These are phyloP conservation scores for Fusarium algeriense DNA, from an alignment of 2,329 filamentous ascomycete species.

Conservation along the genomic window DNA sequence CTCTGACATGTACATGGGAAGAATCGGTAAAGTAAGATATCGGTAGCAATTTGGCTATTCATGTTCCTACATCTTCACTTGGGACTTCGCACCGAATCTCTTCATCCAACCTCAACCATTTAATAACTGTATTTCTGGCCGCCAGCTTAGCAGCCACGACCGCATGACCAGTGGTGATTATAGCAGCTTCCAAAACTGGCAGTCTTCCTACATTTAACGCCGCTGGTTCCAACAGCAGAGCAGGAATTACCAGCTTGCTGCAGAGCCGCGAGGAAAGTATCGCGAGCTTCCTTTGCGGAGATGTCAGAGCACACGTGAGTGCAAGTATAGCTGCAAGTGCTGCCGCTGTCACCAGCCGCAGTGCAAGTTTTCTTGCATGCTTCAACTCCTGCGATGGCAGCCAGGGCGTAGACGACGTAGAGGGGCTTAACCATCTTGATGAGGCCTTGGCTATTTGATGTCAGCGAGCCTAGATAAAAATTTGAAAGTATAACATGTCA, in stretches of 20 bases:
- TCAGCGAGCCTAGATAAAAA: background rate
- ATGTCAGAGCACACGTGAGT: background rate
- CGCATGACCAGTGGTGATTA: slow-evolving; percentile 10
- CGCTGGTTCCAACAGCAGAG: slow-evolving; percentile 6
- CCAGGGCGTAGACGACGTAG: background rate
- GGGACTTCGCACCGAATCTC: background rate
- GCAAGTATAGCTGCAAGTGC: slow-evolving; percentile 8
- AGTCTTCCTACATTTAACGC: slow-evolving; percentile 4
- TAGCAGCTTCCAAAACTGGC: slow-evolving; percentile 15
- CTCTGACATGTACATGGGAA: too few relatives aligned
- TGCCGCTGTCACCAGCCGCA: background rate
- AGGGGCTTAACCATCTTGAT: background rate
- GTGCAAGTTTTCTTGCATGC: slow-evolving; percentile 13
- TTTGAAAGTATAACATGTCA: too few relatives aligned
- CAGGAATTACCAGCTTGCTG: slow-evolving; percentile 3
- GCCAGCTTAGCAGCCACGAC: background rate
- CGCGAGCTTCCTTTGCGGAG: slow-evolving; percentile 7
- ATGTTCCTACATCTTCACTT: too few relatives aligned
- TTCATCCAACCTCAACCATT: too few relatives aligned
- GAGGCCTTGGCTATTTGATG: rapidly evolving
- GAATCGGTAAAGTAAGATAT: too few relatives aligned
- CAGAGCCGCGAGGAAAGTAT: slow-evolving; percentile 4
- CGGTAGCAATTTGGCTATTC: too few relatives aligned
- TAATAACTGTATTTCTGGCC: rapidly evolving
- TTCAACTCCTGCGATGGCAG: background rate